Percentiles rank a stretch among this genome's conserved stretches.
Conservation (phyloP, 441 rosid species). For the Erysimum cheiri region DNA sequence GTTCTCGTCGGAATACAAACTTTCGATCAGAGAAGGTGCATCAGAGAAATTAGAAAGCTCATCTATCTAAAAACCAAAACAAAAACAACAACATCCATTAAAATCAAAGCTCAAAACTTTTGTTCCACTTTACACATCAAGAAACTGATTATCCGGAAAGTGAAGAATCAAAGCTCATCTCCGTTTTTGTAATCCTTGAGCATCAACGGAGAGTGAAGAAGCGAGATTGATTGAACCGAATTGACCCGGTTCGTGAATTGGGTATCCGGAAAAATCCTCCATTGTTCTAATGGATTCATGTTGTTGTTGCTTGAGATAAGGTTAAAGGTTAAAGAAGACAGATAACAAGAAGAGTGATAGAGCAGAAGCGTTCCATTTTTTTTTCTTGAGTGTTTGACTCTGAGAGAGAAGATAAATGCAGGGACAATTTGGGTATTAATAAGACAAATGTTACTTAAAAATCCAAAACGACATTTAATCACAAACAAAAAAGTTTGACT, state of each 20-base stretch:
- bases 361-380: constrained; percentile 33
- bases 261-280: constrained; percentile 93
- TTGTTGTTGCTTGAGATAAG: constrained; percentile 48
- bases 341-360: constrained; percentile 39
- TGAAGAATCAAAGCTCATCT: too few species aligned
- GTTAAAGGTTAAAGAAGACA: constrained; percentile 41
- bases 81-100: background rate
- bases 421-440: too few species aligned
- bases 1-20: too few species aligned
- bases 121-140: background rate
- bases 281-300: constrained; percentile 59
- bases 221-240: constrained; percentile 38
- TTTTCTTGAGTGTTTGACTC: constrained; percentile 22
- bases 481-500: too few species aligned
- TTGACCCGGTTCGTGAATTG: constrained; percentile 59
- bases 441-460: too few species aligned
- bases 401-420: constrained; percentile 3
- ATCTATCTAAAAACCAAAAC: constrained; percentile 59
- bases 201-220: constrained; percentile 65
- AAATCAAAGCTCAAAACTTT: background rate
- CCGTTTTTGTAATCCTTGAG: constrained; percentile 66
- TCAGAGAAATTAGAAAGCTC: constrained; percentile 87
- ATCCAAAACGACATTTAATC: too few species aligned
- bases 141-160: constrained; percentile 16
- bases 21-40: constrained; percentile 79